phyloP scores from a whole-genome alignment of 805 yeast species.

The Cyberlindnera samutprakarnensis region DNA sequence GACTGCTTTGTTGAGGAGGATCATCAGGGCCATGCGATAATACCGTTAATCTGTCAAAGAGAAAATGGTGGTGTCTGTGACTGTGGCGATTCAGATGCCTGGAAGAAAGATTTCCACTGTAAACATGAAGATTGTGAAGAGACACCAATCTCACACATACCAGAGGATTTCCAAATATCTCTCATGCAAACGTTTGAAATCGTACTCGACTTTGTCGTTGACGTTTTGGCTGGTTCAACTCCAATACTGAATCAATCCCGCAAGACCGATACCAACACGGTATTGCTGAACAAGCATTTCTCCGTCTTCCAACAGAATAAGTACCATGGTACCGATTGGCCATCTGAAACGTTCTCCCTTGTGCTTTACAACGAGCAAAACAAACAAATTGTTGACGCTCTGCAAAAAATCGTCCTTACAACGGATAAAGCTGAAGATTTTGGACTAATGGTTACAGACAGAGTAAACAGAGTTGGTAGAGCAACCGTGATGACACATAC shows the following conservation, averaged over 20 bases:
- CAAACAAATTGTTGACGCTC: conserved; percentile 69
- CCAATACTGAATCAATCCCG: conserved; percentile 20
- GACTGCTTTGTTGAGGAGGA: conserved; percentile 62
- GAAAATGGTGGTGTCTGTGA: conserved; percentile 58
- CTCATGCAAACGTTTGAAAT: conserved; percentile 36
- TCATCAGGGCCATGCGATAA: conserved; percentile 69
- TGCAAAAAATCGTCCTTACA: conserved; percentile 52
- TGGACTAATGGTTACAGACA: conserved; percentile 64
- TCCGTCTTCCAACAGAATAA: conserved; percentile 24
- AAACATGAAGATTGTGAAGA: conserved; percentile 26
- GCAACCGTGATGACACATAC: conserved; percentile 58
- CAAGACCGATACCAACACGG: conserved; percentile 19
- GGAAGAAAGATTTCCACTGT: conserved; percentile 52
- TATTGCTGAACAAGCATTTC: conserved; percentile 29
- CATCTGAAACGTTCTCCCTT: conserved; percentile 42
- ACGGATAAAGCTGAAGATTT: conserved; percentile 58
- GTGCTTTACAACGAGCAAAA: conserved; percentile 73
- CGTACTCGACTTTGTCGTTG: conserved; percentile 52
- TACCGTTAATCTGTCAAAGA: conserved; percentile 53
- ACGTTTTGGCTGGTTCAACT: conserved; percentile 41
- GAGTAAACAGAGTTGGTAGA: conserved; percentile 56
- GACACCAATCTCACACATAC: conserved; percentile 25
- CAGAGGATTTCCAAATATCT: conserved; percentile 34
- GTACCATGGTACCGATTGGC: conserved; percentile 38
- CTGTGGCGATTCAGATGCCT: conserved; percentile 86